phyloP scores from a whole-genome alignment of 805 yeast species.

The Candida nitratophila region DNA sequence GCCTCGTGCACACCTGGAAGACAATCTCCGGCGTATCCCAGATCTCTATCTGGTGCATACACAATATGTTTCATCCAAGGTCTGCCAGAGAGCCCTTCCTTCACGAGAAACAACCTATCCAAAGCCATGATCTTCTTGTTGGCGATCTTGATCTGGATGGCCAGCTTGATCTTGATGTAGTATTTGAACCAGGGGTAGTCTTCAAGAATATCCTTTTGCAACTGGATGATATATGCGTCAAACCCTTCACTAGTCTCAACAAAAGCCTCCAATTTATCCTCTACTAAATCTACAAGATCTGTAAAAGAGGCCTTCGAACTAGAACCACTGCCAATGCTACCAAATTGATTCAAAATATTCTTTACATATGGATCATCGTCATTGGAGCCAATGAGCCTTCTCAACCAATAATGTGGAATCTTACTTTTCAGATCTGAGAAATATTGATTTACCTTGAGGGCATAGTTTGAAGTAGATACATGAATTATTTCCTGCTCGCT shows the following conservation, averaged over 20 bases:
- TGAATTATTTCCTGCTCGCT: constrained; percentile 52
- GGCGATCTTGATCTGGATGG: constrained; percentile 47
- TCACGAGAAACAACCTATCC: constrained; percentile 46
- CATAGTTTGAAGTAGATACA: constrained; percentile 40
- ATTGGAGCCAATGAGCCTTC: constrained; percentile 6
- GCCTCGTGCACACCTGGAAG: constrained; percentile 59
- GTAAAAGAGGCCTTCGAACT: constrained; percentile 1
- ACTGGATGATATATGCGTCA: constrained; percentile 38
- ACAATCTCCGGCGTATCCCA: constrained; percentile 45
- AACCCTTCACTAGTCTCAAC: constrained; percentile 28
- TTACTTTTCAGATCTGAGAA: constrained; percentile 21
- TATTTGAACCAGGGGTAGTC: constrained; percentile 79
- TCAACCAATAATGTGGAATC: constrained; percentile 26
- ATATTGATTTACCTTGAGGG: constrained; percentile 32
- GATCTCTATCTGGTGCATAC: constrained; percentile 49
- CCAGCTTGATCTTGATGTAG: constrained; percentile 50
- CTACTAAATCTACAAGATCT: constrained; percentile 4
- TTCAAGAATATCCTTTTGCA: constrained; percentile 43
- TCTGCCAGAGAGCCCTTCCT: constrained; percentile 40
- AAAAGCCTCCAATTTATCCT: constrained; percentile 10
- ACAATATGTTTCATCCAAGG: constrained; percentile 59
- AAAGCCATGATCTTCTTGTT: constrained; percentile 47
- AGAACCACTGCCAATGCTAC: too few relatives aligned
- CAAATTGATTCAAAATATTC: background rate
- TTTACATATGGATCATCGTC: background rate